phyloP scores from a whole-genome alignment of 371 early-diverging fungal species.

The Mortierella sp. region DNA sequence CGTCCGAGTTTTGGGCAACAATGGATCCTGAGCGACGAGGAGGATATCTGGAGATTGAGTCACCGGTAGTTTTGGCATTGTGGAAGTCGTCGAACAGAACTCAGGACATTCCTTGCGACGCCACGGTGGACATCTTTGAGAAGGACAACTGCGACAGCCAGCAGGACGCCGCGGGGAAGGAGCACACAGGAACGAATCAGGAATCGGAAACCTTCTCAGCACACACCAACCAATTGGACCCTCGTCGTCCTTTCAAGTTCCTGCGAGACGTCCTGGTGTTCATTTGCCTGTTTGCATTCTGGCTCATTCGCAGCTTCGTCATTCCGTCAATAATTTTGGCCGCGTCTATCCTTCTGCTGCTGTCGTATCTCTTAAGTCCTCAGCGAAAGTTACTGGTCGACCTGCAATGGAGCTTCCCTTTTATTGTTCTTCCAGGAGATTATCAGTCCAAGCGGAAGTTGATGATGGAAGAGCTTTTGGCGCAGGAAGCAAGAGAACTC shows the following conservation, averaged over 20 bases:
- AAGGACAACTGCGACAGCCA: constrained; percentile 23
- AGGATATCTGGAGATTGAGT: constrained; percentile 38
- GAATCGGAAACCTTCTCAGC: not conserved
- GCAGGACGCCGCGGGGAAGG: not conserved
- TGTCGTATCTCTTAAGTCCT: constrained; percentile 55
- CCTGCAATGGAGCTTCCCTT: constrained; percentile 55
- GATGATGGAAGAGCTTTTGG: constrained; percentile 54
- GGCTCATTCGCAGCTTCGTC: constrained; percentile 54
- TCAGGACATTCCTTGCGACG: not conserved
- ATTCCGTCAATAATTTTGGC: constrained; percentile 54
- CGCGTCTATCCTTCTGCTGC: constrained; percentile 46
- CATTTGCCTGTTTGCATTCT: constrained; percentile 39
- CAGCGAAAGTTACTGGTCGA: constrained; percentile 55
- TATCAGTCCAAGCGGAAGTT: constrained; percentile 54
- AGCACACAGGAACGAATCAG: not conserved
- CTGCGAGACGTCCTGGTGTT: constrained; percentile 30
- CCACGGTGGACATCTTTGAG: not conserved
- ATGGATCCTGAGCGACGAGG: constrained; percentile 35
- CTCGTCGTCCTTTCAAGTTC: constrained; percentile 46
- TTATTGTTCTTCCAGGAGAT: constrained; percentile 55
- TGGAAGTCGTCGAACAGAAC: constrained; percentile 1
- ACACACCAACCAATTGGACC: constrained; percentile 26
- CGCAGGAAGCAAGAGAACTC: constrained; percentile 45
- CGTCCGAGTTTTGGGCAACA: constrained; percentile 36
- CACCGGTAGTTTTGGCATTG: constrained; percentile 27